Percentiles rank a stretch among this genome's conserved stretches.
Evolutionary conservation across 257 asterid species (phyloP).

Genomic region (Gentiana dahurica): DNA sequence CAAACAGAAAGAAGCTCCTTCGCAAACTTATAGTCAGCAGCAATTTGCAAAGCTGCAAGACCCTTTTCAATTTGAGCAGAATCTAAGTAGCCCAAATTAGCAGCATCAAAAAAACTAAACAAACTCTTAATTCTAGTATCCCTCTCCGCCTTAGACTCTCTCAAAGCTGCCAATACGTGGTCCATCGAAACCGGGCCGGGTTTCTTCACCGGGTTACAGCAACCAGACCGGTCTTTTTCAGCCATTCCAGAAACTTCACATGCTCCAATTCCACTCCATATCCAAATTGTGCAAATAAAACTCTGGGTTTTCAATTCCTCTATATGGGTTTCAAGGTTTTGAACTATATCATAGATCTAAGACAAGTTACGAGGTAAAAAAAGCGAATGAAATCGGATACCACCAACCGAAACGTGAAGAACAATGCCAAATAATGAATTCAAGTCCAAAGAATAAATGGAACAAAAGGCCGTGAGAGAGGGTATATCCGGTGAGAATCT

Average conservation of each 20-base stretch:
- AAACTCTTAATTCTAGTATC: constrained; percentile 63
- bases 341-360: neutral
- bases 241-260: constrained; percentile 44
- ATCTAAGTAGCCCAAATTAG: constrained; percentile 67
- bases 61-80: constrained; percentile 67
- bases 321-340: constrained; percentile 9
- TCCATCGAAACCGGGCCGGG: constrained; percentile 81
- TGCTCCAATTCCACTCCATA: constrained; percentile 34
- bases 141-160: constrained; percentile 79
- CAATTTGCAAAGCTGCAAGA: constrained; percentile 84
- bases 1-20: constrained; percentile 80
- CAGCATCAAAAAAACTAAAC: constrained; percentile 69
- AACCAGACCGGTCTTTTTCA: constrained; percentile 38
- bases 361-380: too few species aligned
- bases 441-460: constrained; percentile 1
- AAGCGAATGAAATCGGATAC: too few species aligned
- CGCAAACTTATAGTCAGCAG: constrained; percentile 87
- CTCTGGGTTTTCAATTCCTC: constrained; percentile 10
- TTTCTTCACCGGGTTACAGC: constrained; percentile 75
- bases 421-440: neutral
- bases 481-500: constrained; percentile 30
- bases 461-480: neutral
- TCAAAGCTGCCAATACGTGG: constrained; percentile 72
- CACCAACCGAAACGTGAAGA: too few species aligned
- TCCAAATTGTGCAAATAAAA: constrained; percentile 26